A percentile compares a stretch with the other conserved stretches of the same genome.
phyloP scores from a whole-genome alignment of 208 protist species.

The Crithidia thermophila region DNA sequence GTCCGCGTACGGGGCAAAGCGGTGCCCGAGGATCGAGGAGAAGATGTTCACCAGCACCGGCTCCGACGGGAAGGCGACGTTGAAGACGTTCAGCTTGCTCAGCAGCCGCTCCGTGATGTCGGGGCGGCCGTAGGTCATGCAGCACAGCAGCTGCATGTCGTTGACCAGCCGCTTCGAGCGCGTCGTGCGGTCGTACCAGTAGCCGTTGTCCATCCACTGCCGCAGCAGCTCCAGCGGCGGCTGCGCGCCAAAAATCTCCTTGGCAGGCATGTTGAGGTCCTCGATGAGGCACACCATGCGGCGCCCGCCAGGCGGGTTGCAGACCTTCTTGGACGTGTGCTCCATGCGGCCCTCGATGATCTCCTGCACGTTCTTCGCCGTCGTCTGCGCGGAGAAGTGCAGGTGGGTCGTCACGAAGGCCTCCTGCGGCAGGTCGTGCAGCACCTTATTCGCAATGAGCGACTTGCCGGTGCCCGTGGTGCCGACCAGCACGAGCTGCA shows the following conservation, averaged over 20 bases:
- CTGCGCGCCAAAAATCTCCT: constrained; percentile 98
- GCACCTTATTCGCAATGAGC: constrained; percentile 86
- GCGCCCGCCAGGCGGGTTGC: constrained; percentile 92
- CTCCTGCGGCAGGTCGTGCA: constrained; percentile 80
- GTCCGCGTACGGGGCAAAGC: constrained; percentile 93
- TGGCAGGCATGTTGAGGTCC: constrained; percentile 98
- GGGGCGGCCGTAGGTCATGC: constrained; percentile 97
- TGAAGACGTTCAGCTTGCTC: constrained; percentile 96
- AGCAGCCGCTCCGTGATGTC: constrained; percentile 94
- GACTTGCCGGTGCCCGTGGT: constrained; percentile 98
- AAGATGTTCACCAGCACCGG: constrained; percentile 96
- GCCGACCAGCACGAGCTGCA: constrained; percentile 95
- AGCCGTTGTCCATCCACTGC: constrained; percentile 97
- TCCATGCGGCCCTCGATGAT: constrained; percentile 97
- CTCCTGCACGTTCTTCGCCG: constrained; percentile 93
- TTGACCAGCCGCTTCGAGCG: constrained; percentile 93
- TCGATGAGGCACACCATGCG: constrained; percentile 97
- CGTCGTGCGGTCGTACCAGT: constrained; percentile 97
- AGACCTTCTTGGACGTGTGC: constrained; percentile 97
- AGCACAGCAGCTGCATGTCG: constrained; percentile 97
- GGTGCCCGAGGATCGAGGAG: constrained; percentile 92
- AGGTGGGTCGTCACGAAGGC: constrained; percentile 91
- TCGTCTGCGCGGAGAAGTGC: constrained; percentile 97
- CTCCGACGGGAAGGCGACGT: constrained; percentile 96
- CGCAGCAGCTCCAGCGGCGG: constrained; percentile 97